phyloP scores from a whole-genome alignment of 257 asterid species.

The Lycium barbarum region DNA sequence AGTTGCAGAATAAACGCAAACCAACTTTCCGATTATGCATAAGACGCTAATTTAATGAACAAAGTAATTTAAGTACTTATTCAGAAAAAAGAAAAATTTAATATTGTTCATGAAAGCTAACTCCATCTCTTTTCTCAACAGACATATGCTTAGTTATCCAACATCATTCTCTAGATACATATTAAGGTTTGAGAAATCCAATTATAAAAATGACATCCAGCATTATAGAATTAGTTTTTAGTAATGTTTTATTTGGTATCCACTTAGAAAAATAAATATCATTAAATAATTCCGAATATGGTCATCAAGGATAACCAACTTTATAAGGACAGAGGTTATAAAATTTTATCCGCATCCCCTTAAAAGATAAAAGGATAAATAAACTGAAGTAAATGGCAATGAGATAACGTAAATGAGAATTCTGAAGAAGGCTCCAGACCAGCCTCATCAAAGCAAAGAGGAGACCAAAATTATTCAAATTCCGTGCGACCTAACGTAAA shows the following conservation, averaged over 20 bases:
- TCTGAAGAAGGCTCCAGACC: conserved; percentile 92
- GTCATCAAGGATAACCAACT: conserved; percentile 21
- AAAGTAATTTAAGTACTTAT: conserved; percentile 12
- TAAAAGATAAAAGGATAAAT: background rate
- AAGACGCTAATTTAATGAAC: conserved; percentile 7
- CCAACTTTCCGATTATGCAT: background rate
- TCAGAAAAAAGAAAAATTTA: background rate
- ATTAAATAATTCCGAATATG: background rate
- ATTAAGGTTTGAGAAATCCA: conserved; percentile 2
- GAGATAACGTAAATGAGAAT: conserved; percentile 72
- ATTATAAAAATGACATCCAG: background rate
- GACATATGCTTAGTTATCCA: conserved; percentile 6
- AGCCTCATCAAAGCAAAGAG: conserved; percentile 97
- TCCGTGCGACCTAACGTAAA: conserved; percentile 80
- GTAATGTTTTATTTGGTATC: background rate
- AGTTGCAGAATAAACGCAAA: background rate
- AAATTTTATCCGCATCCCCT: background rate
- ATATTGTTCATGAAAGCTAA: background rate
- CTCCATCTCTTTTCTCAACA: background rate
- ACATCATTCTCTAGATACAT: background rate
- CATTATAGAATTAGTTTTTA: background rate
- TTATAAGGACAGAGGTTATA: background rate
- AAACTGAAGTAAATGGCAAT: background rate
- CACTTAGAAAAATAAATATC: background rate
- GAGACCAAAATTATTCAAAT: conserved; percentile 68